phyloP scores from a whole-genome alignment of 2,329 filamentous ascomycete genomes.

The Aspergillus sergii region DNA sequence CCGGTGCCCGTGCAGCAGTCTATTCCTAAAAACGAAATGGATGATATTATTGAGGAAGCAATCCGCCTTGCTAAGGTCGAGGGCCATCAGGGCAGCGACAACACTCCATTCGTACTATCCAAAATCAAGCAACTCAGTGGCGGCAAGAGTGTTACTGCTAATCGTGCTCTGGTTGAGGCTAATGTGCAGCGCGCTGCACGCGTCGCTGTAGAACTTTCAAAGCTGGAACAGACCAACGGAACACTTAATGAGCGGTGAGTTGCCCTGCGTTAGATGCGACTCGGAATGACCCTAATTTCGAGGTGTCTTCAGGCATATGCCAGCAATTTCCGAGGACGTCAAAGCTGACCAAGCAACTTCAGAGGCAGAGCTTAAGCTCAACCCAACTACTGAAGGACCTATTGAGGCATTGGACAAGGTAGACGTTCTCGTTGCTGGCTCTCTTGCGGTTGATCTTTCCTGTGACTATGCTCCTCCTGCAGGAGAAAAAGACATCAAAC shows the following conservation, averaged over 20 bases:
- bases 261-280: conserved; percentile 22
- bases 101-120: conserved; percentile 80
- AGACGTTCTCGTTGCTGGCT: conserved; percentile 86
- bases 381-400: conserved; percentile 11
- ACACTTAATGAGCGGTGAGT: conserved; percentile 42
- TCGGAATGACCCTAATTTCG: conserved; percentile 38
- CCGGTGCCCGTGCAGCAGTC: conserved; percentile 73
- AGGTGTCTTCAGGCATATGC: conserved; percentile 40
- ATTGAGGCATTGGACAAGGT: conserved; percentile 35
- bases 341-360: conserved; percentile 25
- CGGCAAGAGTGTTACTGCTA: conserved; percentile 71
- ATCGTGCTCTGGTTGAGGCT: conserved; percentile 68
- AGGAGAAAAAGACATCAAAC: conserved; percentile 36
- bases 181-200: conserved; percentile 68
- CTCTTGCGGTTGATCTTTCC: conserved; percentile 81
- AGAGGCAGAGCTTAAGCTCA: conserved; percentile 21
- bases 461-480: conserved; percentile 70
- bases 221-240: conserved; percentile 50
- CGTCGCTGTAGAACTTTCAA: conserved; percentile 64
- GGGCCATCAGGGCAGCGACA: conserved; percentile 71
- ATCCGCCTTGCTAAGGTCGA: conserved; percentile 65
- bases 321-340: conserved; percentile 30
- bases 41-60: conserved; percentile 68
- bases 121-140: conserved; percentile 79
- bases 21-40: conserved; percentile 72